Conservation (phyloP, 805 yeast species). For the Candida wancherniae region DNA sequence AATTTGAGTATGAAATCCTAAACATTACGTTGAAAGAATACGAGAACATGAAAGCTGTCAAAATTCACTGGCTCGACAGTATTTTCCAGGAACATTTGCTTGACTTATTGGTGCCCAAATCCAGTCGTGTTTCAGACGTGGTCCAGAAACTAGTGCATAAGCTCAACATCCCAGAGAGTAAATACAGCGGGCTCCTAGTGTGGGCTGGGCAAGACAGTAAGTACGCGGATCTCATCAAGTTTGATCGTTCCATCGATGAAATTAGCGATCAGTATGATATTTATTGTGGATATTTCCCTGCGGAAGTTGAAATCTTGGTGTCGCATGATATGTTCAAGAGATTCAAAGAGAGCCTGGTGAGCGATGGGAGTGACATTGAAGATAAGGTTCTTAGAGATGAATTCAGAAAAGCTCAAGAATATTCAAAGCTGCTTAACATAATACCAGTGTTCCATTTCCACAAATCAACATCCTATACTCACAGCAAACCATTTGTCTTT, state of each 20-base stretch:
- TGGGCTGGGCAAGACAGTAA: constrained; percentile 51
- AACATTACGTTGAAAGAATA: constrained; percentile 69
- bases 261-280: constrained; percentile 33
- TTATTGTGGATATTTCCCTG: constrained; percentile 40
- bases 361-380: constrained; percentile 20
- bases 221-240: constrained; percentile 34
- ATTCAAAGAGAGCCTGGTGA: constrained; percentile 16
- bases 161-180: constrained; percentile 46
- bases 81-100: constrained; percentile 63
- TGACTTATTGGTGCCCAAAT: constrained; percentile 65
- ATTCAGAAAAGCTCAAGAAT: constrained; percentile 15
- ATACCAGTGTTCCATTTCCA: constrained; percentile 74
- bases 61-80: constrained; percentile 66
- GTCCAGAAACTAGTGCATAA: constrained; percentile 53
- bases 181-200: constrained; percentile 43
- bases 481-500: constrained; percentile 84
- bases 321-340: constrained; percentile 32
- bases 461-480: constrained; percentile 59
- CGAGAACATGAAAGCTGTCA: constrained; percentile 67
- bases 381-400: constrained; percentile 20
- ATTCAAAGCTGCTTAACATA: constrained; percentile 34
- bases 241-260: constrained; percentile 31
- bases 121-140: constrained; percentile 53
- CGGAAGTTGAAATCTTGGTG: constrained; percentile 36
- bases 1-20: constrained; percentile 70